Base-by-base conservation (phyloP, 163 green algal species). In the Prototheca wickerhamii region DNA sequence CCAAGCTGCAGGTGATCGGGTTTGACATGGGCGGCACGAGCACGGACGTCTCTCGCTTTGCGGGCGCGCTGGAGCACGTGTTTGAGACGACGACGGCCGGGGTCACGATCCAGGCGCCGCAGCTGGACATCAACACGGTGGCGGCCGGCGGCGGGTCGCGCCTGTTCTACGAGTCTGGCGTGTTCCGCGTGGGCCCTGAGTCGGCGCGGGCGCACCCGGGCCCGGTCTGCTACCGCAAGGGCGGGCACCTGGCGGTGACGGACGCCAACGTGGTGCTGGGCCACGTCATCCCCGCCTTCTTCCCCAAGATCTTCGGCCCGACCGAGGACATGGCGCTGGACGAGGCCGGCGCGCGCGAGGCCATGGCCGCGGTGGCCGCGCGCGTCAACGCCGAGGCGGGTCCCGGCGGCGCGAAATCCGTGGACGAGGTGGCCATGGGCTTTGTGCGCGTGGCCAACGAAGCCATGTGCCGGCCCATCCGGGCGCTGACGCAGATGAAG, bases 21-120 rank as follows among this genome's bases (percentile, higher is more conserved):
- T 99, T 99, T 76, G 93, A 99, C 76, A 99, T 99, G 93, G 93
- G 93, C 26, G 93, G 93, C 65, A 99, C 93, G 29, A 94, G 82
- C 35, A 99, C 93, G 25, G 93, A 99, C 65, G 93, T 99, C 2
- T 92, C 80, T 2, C 81, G 91, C 32, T 98, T 87, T 67, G 93
- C 87, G 30, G 88, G 91, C 25, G 62, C 50, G 8, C 96, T 93
- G 69, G 93, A 98, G 76, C 93, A 96, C 51, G 92, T 97, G 20
- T 94, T 95, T 71, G 93, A 99, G 72, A 93, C 82, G 65, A 89
- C 81, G 32, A 95, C 86, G 0, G 93, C 93, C 28, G 93, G 93
- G 2, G 89, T 99, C n/a, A 92, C 82, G 51, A 96, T 98, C 46
- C 89, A 95, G 72, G 91, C 92, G 7, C 93, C 93, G 4, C 90